These are phyloP conservation scores for Tarenaya hassleriana DNA, from an alignment of 345 rosid species.

Conservation along the genomic window DNA sequence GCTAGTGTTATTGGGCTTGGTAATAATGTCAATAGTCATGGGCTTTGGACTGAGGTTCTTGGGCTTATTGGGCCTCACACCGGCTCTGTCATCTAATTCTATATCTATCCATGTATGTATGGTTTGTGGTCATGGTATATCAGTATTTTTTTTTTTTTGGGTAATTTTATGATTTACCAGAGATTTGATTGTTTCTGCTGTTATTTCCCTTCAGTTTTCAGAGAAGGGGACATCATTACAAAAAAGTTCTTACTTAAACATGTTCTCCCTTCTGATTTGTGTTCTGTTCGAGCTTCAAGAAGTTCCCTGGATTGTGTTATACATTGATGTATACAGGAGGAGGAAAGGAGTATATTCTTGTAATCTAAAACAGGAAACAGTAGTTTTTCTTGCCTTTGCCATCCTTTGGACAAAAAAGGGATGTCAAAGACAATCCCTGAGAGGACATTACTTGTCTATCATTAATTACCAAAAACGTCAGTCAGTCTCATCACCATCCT, in stretches of 20 bases:
- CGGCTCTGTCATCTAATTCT: conserved; percentile 35
- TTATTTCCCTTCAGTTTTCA: too few species aligned
- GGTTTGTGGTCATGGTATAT: too few species aligned
- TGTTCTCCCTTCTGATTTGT: too few species aligned
- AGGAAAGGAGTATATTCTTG: background rate
- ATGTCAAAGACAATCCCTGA: conserved; percentile 19
- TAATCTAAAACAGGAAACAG: conserved; percentile 11
- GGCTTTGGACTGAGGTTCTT: conserved; percentile 77
- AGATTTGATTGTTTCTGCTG: too few species aligned
- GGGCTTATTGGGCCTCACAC: conserved; percentile 57
- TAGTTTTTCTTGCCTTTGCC: background rate
- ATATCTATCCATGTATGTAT: too few species aligned
- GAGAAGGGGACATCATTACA: too few species aligned
- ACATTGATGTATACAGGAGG: too few species aligned
- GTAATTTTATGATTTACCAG: too few species aligned
- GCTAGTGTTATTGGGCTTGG: conserved; percentile 57
- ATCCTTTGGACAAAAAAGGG: conserved; percentile 13
- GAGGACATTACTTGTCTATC: conserved; percentile 21
- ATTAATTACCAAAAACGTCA: conserved; percentile 23
- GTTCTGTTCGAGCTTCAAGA: too few species aligned
- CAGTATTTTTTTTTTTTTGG: too few species aligned
- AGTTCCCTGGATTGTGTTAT: too few species aligned
- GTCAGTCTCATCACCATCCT: conserved; percentile 2
- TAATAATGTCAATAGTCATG: conserved; percentile 28
- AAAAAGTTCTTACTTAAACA: too few species aligned